phyloP scores from a whole-genome alignment of 768 basidiomycete genomes.

The Imleria badia region DNA sequence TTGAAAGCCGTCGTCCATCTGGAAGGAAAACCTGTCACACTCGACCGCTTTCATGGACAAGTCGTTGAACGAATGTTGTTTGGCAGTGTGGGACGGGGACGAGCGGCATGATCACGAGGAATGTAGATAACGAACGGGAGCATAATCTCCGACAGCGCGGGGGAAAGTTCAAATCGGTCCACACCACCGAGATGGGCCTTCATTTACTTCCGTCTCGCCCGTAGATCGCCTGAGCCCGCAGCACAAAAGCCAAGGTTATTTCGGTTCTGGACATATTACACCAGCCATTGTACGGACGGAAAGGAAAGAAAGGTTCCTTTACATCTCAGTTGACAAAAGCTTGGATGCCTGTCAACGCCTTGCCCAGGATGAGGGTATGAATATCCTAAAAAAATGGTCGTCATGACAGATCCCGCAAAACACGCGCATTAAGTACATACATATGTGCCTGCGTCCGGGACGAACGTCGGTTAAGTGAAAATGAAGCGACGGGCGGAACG shows the following conservation, averaged over 20 bases:
- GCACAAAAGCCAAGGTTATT: neutral
- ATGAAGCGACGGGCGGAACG: too few relatives aligned
- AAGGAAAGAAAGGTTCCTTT: neutral
- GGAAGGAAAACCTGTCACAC: too few relatives aligned
- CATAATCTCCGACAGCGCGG: neutral
- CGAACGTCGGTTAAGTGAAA: constrained; percentile 3
- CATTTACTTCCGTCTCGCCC: neutral
- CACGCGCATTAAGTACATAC: constrained; percentile 35
- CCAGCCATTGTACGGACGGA: neutral
- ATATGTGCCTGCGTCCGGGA: constrained; percentile 49
- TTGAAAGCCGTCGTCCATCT: too few relatives aligned
- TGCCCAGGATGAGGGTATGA: constrained; percentile 90
- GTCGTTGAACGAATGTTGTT: too few relatives aligned
- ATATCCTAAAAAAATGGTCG: constrained; percentile 58
- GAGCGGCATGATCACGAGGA: neutral
- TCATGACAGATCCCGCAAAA: neutral
- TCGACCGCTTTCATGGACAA: too few relatives aligned
- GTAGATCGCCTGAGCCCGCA: neutral
- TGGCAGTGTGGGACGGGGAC: neutral
- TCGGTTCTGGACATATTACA: neutral
- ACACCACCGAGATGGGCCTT: neutral
- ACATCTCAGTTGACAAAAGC: constrained; percentile 67
- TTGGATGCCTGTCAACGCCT: constrained; percentile 84
- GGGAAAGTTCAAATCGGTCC: neutral
- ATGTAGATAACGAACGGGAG: neutral